These are phyloP conservation scores for Candida mattraensis DNA, from an alignment of 805 yeast species.

Conservation along the genomic window DNA sequence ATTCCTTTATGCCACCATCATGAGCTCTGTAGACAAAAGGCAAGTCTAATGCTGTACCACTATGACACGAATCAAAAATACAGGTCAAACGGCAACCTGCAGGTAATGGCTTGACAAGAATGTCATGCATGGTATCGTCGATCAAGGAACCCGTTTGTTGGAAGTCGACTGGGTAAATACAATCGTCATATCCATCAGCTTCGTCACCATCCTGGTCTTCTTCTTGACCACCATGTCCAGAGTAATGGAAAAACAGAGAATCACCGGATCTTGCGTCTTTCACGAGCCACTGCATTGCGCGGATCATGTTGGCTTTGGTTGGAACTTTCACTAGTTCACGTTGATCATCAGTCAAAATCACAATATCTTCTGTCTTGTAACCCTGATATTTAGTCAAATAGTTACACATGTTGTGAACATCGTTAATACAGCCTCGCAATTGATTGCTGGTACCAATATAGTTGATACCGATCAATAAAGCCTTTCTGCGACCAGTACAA, in stretches of 20 bases:
- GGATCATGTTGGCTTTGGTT: conserved; percentile 63
- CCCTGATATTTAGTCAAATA: conserved; percentile 42
- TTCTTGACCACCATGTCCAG: conserved; percentile 85
- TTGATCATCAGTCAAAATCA: conserved; percentile 59
- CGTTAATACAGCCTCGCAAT: conserved; percentile 80
- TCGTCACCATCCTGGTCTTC: conserved; percentile 49
- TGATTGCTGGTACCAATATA: conserved; percentile 63
- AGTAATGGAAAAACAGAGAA: conserved; percentile 76
- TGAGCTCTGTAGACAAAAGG: conserved; percentile 76
- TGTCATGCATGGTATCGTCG: conserved; percentile 73
- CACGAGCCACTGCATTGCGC: conserved; percentile 84
- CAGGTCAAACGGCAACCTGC: conserved; percentile 79
- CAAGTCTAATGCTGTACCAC: conserved; percentile 78
- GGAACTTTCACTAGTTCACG: conserved; percentile 50
- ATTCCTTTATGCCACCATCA: conserved; percentile 80
- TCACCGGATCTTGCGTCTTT: conserved; percentile 73
- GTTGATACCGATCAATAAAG: conserved; percentile 75
- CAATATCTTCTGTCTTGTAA: conserved; percentile 54
- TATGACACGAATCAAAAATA: conserved; percentile 81
- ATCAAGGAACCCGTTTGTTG: conserved; percentile 63
- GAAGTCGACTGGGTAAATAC: conserved; percentile 45
- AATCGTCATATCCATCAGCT: conserved; percentile 37
- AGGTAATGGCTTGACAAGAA: conserved; percentile 66
- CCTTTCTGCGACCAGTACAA: conserved; percentile 73
- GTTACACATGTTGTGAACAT: conserved; percentile 53